Evolutionary conservation across 2,329 filamentous ascomycete species (phyloP), one percentile per base, ranked within the genome.

Genomic region (Teratosphaeria nubilosa): DNA sequence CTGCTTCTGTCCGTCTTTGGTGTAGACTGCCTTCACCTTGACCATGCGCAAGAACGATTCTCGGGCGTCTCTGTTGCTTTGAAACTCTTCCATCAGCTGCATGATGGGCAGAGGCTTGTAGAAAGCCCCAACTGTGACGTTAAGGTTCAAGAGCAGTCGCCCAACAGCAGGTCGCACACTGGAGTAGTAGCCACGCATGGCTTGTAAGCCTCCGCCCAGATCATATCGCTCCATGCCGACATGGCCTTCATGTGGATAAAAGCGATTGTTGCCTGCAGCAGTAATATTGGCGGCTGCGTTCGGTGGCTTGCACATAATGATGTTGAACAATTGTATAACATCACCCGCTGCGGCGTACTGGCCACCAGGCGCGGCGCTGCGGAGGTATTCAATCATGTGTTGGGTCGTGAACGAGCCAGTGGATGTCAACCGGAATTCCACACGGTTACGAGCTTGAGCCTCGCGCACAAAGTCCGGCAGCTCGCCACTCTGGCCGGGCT

Each of bases 91-190:
- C 11, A 80, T 74, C 0, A 80, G 58, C 0, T 63, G 34, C 2
- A 64, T 56, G 1, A 72, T 59, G 1, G 60, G 60, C 16, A 63
- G 31, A 1, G 75, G 64, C 62, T 80, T 75, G 69, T 83, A 84
- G 65, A 83, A 86, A 0, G 82, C 81, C 2, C 77, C 76, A 51
- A 80, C 80, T 9, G 81, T 81, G 27, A 86, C 82, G 59, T 87
- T 85, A 2, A 86, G 73, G 58, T 87, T 87, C 13, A 86, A 68
- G 0, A 87, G 66, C 4, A 86, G 72, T 3, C 83, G 76, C 45
- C 77, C 78, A 14, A 82, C 80, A 2, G 82, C 79, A 1, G 81
- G 78, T 5, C 85, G 80, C 31, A 84, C 80, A 64, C 82, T 86
- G 11, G 82, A 75, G 65, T 81, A 86, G 69, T 82, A 87, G 0